phyloP scores from a whole-genome alignment of 2,329 filamentous ascomycete genomes.

The Nothophaeocryptopus gaeumannii region DNA sequence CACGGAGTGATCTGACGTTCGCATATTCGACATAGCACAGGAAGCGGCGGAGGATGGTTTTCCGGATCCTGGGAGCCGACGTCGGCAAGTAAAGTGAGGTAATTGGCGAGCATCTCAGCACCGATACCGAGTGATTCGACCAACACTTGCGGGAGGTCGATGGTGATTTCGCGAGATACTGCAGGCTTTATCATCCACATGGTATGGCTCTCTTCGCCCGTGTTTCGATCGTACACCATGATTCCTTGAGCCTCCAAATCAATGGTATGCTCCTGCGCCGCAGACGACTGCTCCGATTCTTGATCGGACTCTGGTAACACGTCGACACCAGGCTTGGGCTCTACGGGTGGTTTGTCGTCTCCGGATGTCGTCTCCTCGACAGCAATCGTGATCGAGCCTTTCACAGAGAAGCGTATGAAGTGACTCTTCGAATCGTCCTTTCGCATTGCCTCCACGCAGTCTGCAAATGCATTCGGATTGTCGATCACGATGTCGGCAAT shows the following conservation, averaged over 20 bases:
- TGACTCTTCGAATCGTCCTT: slow-evolving; percentile 91
- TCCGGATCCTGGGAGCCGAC: slow-evolving; percentile 71
- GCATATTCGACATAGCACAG: slow-evolving; percentile 92
- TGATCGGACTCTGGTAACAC: slow-evolving; percentile 9
- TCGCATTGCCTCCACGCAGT: slow-evolving; percentile 83
- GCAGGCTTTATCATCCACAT: slow-evolving; percentile 99
- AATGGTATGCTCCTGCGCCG: slow-evolving; percentile 50
- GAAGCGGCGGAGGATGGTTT: slow-evolving; percentile 74
- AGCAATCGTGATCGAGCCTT: slow-evolving; percentile 56
- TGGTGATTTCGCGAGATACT: slow-evolving; percentile 86
- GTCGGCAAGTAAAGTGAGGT: slow-evolving; percentile 86
- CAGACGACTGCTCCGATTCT: slow-evolving; percentile 7
- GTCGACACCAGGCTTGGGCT: slow-evolving; percentile 28
- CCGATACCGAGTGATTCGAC: slow-evolving; percentile 93
- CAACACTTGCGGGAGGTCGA: slow-evolving; percentile 83
- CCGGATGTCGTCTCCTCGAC: slow-evolving; percentile 46
- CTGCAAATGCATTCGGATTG: slow-evolving; percentile 75
- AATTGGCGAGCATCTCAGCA: slow-evolving; percentile 89
- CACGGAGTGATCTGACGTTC: slow-evolving; percentile 95
- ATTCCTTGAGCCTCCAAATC: slow-evolving; percentile 95
- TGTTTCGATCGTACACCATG: slow-evolving; percentile 90
- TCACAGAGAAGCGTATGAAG: slow-evolving; percentile 76
- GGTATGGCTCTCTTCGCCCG: slow-evolving; percentile 85
- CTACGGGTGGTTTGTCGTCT: slow-evolving; percentile 29
- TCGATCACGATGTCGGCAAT: slow-evolving; percentile 80